These are phyloP conservation scores for Gamsiella multidivaricata DNA, from an alignment of 192 early-diverging fungal species.

Conservation along the genomic window DNA sequence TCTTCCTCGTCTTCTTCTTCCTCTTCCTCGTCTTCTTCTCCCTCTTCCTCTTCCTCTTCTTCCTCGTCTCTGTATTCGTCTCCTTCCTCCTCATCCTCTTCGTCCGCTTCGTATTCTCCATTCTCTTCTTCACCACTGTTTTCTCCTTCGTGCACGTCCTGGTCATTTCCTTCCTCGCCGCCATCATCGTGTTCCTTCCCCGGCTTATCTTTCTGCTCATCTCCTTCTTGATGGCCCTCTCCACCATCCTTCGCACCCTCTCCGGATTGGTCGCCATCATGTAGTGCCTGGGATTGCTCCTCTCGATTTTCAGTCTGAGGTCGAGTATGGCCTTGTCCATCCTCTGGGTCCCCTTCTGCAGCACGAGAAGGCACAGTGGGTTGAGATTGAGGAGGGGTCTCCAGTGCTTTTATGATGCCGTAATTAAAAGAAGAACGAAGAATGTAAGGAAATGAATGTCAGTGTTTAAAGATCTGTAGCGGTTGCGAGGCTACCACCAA, in stretches of 20 bases:
- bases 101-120: background rate
- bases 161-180: background rate
- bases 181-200: background rate
- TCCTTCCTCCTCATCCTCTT: constrained; percentile 35
- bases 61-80: constrained; percentile 26
- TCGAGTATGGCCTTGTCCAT: too few species aligned
- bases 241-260: background rate
- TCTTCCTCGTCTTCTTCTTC: constrained; percentile 17
- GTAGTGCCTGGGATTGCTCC: background rate
- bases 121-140: background rate
- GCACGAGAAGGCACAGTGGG: too few species aligned
- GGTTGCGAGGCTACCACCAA: too few species aligned
- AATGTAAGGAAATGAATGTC: too few species aligned
- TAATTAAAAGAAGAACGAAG: too few species aligned
- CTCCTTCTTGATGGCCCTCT: background rate
- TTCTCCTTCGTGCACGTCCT: background rate
- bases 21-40: constrained; percentile 1
- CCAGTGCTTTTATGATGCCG: too few species aligned
- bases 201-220: background rate
- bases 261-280: background rate
- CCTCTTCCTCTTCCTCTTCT: constrained; percentile 9
- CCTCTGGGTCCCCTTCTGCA: too few species aligned
- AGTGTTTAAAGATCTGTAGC: too few species aligned
- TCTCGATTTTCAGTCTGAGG: too few species aligned
- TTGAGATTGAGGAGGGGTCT: too few species aligned